Percentiles rank a stretch among this genome's conserved stretches.
Conservation (phyloP, 78 protist species). For the Cavenderia fasciculata region DNA sequence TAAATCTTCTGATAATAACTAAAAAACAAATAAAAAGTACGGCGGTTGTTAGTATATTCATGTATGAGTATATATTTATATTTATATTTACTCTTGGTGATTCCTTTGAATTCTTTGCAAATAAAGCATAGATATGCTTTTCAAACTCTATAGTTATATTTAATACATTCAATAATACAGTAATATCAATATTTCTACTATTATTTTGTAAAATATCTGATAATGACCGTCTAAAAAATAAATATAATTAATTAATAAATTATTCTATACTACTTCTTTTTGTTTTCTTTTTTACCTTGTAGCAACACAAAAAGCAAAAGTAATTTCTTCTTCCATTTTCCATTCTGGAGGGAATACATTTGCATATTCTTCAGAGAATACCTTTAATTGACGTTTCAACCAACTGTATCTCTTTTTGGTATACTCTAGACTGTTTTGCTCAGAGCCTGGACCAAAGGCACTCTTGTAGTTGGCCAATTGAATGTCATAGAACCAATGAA, state of each 20-base stretch:
- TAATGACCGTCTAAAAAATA: not conserved
- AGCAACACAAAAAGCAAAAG: slow-evolving; percentile 64
- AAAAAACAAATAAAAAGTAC: too few species aligned
- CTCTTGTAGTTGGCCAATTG: slow-evolving; percentile 28
- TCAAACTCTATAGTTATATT: slow-evolving; percentile 76
- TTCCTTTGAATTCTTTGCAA: not conserved
- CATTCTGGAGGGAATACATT: slow-evolving; percentile 74
- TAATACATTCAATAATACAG: slow-evolving; percentile 41
- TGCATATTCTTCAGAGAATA: slow-evolving; percentile 33
- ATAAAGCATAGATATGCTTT: slow-evolving; percentile 19
- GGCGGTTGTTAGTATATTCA: too few species aligned
- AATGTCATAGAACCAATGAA: slow-evolving; percentile 72
- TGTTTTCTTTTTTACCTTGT: slow-evolving; percentile 12
- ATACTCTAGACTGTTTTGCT: slow-evolving; percentile 13
- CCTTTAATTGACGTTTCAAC: slow-evolving; percentile 11
- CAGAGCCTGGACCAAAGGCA: slow-evolving; percentile 30
- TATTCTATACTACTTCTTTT: too few species aligned
- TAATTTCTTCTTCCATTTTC: slow-evolving; percentile 69
- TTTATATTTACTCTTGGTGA: slow-evolving; percentile 25
- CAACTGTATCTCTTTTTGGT: slow-evolving; percentile 69
- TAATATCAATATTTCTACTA: slow-evolving; percentile 11
- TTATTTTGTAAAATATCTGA: slow-evolving; percentile 9
- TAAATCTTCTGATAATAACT: slow-evolving; percentile 1
- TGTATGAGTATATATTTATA: too few species aligned
- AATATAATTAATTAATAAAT: not conserved